phyloP scores from a whole-genome alignment of 2,329 filamentous ascomycete genomes.

The Fusarium neocosmosporiellum region DNA sequence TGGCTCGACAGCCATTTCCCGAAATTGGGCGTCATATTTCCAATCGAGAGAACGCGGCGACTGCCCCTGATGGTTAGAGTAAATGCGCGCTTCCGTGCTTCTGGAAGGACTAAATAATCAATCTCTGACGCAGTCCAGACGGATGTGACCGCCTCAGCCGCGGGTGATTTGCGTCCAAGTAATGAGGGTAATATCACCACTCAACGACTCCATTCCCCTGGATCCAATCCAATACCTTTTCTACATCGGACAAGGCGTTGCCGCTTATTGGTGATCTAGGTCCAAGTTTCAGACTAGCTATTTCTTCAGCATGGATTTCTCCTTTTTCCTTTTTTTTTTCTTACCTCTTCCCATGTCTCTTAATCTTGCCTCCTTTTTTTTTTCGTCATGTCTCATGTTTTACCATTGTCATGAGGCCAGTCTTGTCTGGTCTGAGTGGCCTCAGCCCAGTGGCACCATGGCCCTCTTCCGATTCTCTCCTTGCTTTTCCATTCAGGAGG shows the following conservation, averaged over 20 bases:
- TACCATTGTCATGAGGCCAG: conserved; percentile 11
- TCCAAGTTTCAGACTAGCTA: background rate
- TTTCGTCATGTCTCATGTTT: conserved; percentile 14
- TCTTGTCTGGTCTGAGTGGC: conserved; percentile 10
- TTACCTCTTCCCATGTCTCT: background rate
- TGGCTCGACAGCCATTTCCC: conserved; percentile 43
- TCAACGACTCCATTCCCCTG: background rate
- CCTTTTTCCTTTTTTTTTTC: background rate
- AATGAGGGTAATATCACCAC: background rate
- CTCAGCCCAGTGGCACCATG: conserved; percentile 19
- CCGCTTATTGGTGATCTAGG: conserved; percentile 5
- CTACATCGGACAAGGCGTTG: background rate
- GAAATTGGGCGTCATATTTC: conserved; percentile 39
- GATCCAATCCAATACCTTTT: background rate
- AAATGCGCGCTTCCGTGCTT: background rate
- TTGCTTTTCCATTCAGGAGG: conserved; percentile 15
- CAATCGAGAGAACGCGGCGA: conserved; percentile 1
- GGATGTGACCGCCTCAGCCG: background rate
- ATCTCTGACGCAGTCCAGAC: background rate
- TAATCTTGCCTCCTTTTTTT: background rate
- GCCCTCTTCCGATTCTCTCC: conserved; percentile 1
- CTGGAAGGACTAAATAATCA: background rate
- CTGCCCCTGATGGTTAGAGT: conserved; percentile 11
- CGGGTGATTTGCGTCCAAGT: background rate
- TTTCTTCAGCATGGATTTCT: background rate